Evolutionary conservation across 192 early-diverging fungal genomes (phyloP).

Genomic region (Gigaspora rosea): DNA sequence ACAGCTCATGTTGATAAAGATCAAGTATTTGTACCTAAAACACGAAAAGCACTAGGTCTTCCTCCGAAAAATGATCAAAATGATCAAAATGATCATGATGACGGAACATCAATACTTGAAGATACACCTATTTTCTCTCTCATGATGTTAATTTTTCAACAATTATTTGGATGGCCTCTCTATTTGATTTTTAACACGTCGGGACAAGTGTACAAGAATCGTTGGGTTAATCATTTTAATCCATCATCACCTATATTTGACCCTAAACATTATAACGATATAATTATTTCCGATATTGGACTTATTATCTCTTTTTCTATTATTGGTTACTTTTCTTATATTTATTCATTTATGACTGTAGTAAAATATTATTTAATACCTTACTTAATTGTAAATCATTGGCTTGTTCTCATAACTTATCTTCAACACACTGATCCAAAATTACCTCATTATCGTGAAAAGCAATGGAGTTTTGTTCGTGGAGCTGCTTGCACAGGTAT

Average conservation of each 20-base stretch:
- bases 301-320: constrained; percentile 55
- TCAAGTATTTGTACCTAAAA: constrained; percentile 92
- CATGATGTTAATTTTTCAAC: constrained; percentile 65
- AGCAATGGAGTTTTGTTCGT: constrained; percentile 87
- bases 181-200: constrained; percentile 82
- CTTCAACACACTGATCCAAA: constrained; percentile 89
- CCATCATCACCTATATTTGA: constrained; percentile 81
- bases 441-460: constrained; percentile 87
- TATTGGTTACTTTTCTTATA: constrained; percentile 54
- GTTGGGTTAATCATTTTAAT: constrained; percentile 85
- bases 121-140: constrained; percentile 74
- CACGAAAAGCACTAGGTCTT: constrained; percentile 61
- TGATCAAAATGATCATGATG: constrained; percentile 44
- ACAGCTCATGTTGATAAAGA: constrained; percentile 89
- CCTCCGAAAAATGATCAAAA: constrained; percentile 38
- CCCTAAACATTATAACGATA: constrained; percentile 64
- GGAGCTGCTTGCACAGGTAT: constrained; percentile 72
- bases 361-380: constrained; percentile 88
- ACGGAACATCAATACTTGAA: constrained; percentile 60
- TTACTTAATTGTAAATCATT: constrained; percentile 91
- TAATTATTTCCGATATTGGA: constrained; percentile 78
- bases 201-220: constrained; percentile 69
- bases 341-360: constrained; percentile 62
- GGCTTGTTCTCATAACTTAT: constrained; percentile 96
- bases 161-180: constrained; percentile 85